These are phyloP conservation scores for Boletellus deceptivus DNA, from an alignment of 1,284 basidiomycete species.

Conservation along the genomic window DNA sequence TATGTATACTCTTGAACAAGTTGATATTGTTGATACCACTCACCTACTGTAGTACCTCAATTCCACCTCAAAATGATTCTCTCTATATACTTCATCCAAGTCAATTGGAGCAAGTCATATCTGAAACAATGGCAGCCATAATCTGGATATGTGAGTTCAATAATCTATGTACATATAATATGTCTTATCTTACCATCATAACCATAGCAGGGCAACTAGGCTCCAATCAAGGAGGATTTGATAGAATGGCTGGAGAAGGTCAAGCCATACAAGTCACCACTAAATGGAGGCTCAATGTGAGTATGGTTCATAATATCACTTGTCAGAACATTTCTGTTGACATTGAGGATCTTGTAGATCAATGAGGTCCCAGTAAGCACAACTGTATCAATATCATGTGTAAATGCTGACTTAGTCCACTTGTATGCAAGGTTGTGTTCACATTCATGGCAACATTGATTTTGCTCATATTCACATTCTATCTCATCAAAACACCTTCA, in stretches of 20 bases:
- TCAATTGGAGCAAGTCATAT: not conserved
- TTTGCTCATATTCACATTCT: not conserved
- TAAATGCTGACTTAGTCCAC: too few species aligned
- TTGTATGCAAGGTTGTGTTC: conserved; percentile 3
- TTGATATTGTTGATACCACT: not conserved
- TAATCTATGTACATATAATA: not conserved
- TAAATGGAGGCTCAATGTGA: conserved; percentile 17
- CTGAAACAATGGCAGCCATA: not conserved
- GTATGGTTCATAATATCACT: not conserved
- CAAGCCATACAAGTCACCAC: conserved; percentile 2
- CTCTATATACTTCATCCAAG: not conserved
- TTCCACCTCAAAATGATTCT: not conserved
- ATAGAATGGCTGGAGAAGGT: not conserved
- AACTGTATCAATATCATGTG: not conserved
- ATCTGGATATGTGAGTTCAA: conserved; percentile 8
- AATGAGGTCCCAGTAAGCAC: conserved; percentile 11
- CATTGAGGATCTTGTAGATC: not conserved
- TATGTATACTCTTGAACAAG: not conserved
- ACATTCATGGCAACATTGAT: conserved; percentile 10
- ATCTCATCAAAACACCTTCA: not conserved
- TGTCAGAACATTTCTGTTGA: not conserved
- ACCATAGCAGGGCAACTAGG: conserved; percentile 2
- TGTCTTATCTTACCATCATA: too few species aligned
- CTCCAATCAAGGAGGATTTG: conserved; percentile 6
- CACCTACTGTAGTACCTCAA: not conserved